These are phyloP conservation scores for Danielia oregonensis DNA, from an alignment of 805 yeast species.

Conservation along the genomic window DNA sequence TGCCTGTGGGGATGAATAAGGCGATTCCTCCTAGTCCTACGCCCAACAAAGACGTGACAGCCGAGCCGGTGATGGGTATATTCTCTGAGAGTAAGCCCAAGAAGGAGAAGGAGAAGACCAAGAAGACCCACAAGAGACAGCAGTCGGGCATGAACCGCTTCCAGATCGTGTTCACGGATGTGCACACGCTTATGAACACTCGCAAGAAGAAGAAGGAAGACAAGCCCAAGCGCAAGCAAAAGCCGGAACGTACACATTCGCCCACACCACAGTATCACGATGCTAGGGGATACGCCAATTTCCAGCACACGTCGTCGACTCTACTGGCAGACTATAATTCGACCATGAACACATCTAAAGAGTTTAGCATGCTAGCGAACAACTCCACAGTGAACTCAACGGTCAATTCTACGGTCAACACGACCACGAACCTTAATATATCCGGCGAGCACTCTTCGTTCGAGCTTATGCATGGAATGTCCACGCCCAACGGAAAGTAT, in stretches of 20 bases:
- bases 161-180: constrained; percentile 19
- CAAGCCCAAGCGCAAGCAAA: constrained; percentile 2
- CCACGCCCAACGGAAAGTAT: constrained; percentile 40
- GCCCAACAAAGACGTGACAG: constrained; percentile 26
- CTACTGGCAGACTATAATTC: constrained; percentile 14
- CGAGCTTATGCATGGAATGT: constrained; percentile 30
- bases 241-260: background rate
- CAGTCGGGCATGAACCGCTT: constrained; percentile 11
- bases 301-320: constrained; percentile 5
- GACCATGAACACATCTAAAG: constrained; percentile 22
- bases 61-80: constrained; percentile 36
- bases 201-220: constrained; percentile 11
- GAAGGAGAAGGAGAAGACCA: constrained; percentile 7
- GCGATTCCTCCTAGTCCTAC: constrained; percentile 35
- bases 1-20: constrained; percentile 13
- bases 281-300: too few species aligned
- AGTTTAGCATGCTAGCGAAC: constrained; percentile 24
- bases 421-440: constrained; percentile 27
- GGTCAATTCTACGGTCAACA: too few species aligned
- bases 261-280: background rate
- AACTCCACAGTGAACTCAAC: constrained; percentile 27
- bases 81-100: constrained; percentile 26
- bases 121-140: constrained; percentile 17
- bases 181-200: constrained; percentile 19
- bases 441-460: constrained; percentile 40